Evolutionary conservation across 2,329 filamentous ascomycete genomes (phyloP).

Genomic region (Trichophyton simii): DNA sequence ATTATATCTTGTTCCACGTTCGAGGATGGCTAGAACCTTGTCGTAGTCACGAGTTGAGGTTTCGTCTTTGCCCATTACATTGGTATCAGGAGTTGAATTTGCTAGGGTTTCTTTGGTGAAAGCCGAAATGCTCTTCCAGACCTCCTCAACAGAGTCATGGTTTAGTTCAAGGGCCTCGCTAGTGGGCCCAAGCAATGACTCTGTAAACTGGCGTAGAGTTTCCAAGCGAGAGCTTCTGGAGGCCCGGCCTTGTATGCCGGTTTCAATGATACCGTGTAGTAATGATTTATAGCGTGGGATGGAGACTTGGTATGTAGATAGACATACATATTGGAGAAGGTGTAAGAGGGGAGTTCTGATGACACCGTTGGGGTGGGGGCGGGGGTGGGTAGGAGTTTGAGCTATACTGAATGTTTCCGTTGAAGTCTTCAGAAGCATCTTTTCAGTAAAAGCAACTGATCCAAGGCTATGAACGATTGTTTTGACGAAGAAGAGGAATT

Average conservation of each 20-base stretch:
- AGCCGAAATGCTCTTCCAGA: conserved; percentile 28
- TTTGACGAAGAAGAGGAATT: conserved; percentile 40
- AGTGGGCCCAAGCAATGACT: conserved; percentile 16
- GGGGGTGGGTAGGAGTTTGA: conserved; percentile 26
- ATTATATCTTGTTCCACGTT: conserved; percentile 40
- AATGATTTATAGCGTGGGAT: conserved; percentile 20
- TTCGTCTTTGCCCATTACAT: conserved; percentile 28
- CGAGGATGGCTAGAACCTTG: conserved; percentile 54
- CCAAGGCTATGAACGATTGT: conserved; percentile 41
- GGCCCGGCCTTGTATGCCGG: conserved; percentile 23
- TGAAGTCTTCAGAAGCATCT: conserved; percentile 40
- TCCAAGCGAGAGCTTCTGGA: conserved; percentile 28
- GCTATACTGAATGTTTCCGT: conserved; percentile 42
- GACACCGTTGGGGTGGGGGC: conserved; percentile 18
- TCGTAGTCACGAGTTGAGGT: conserved; percentile 56
- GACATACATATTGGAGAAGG: conserved; percentile 26
- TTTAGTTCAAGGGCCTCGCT: neutral
- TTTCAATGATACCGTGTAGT: conserved; percentile 22
- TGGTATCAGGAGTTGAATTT: conserved; percentile 26
- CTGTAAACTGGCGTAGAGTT: conserved; percentile 27
- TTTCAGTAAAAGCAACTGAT: conserved; percentile 39
- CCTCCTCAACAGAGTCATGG: conserved; percentile 13
- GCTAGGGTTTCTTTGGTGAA: conserved; percentile 23
- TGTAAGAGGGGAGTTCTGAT: conserved; percentile 29
- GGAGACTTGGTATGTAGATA: conserved; percentile 13